Evolutionary conservation across 2,329 filamentous ascomycete species (phyloP).

Genomic region (Ophiostoma sp.): DNA sequence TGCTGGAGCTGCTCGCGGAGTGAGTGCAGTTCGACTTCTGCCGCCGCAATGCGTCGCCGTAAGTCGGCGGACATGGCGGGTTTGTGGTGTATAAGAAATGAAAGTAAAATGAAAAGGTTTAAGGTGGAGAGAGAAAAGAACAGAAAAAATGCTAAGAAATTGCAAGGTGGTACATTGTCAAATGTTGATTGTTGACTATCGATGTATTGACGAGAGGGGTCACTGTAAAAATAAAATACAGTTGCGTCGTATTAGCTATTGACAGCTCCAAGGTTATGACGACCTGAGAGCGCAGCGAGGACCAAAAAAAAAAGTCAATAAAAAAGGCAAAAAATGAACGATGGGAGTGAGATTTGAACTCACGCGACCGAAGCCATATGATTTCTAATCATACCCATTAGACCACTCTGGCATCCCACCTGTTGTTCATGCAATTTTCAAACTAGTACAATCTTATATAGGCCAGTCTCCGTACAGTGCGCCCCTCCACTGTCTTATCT

Average conservation of each 20-base stretch:
- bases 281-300: not conserved
- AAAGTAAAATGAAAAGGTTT: not conserved
- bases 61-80: constrained; percentile 38
- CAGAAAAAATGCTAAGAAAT: not conserved
- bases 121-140: no score
- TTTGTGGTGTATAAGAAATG: not conserved
- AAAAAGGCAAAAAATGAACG: constrained; percentile 21
- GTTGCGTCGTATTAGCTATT: no score
- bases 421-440: not conserved
- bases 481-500: not conserved
- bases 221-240: not conserved
- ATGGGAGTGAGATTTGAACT: constrained; percentile 31
- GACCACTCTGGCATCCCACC: constrained; percentile 30
- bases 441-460: not conserved
- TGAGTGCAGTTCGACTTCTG: constrained; percentile 50
- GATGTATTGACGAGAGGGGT: not conserved
- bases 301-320: no score
- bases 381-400: constrained; percentile 32
- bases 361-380: constrained; percentile 32
- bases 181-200: not conserved
- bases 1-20: constrained; percentile 48
- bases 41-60: constrained; percentile 48
- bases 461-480: not conserved
- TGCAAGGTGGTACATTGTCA: not conserved
- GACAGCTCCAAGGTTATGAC: not conserved